Evolutionary conservation across 768 basidiomycete genomes (phyloP).

Genomic region (Pleurotus tuber-regium): DNA sequence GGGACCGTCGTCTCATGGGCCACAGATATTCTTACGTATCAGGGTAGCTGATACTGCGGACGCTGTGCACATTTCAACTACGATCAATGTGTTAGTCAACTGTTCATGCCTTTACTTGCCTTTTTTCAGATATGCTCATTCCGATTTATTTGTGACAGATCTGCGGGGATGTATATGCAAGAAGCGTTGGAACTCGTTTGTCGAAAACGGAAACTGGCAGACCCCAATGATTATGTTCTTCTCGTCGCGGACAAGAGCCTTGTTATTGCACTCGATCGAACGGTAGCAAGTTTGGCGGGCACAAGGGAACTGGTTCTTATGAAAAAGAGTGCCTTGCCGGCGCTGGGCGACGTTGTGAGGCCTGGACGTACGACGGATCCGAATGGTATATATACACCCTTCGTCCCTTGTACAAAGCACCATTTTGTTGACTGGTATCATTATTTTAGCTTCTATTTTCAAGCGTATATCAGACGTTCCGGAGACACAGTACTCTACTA

Average conservation of each 20-base stretch:
- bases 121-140: background rate
- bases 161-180: conserved; percentile 95
- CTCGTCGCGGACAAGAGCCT: conserved; percentile 68
- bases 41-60: conserved; percentile 80
- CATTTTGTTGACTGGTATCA: too few relatives aligned
- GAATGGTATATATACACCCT: conserved; percentile 72
- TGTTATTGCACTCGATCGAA: conserved; percentile 87
- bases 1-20: conserved; percentile 73
- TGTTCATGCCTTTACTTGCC: background rate
- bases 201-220: conserved; percentile 59
- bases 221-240: conserved; percentile 82
- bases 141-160: conserved; percentile 35
- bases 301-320: conserved; percentile 81
- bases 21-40: conserved; percentile 81
- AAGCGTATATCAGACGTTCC: conserved; percentile 80
- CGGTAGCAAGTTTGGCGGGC: conserved; percentile 93
- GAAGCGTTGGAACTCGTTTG: conserved; percentile 89
- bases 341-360: conserved; percentile 65
- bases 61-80: conserved; percentile 82
- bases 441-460: conserved; percentile 85
- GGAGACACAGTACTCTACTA: conserved; percentile 53
- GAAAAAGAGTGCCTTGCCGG: conserved; percentile 71
- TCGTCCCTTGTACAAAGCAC: too few relatives aligned
- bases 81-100: conserved; percentile 81
- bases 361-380: conserved; percentile 82